Conservation (phyloP, 2,329 filamentous ascomycete genomes). For the Botryotinia calthae region DNA sequence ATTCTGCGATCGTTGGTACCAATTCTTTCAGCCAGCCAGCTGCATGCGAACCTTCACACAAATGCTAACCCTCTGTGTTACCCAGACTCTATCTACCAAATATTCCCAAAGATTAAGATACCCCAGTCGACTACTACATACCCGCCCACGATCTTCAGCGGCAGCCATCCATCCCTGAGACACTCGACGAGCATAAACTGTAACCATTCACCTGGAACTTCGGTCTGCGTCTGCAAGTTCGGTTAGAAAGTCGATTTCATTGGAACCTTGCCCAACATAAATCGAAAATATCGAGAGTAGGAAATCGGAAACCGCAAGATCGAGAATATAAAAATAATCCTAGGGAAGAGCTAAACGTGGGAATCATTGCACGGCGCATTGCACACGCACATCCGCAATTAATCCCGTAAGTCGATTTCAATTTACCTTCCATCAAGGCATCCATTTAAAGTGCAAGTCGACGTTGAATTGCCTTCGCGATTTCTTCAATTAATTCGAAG, state of each 20-base stretch:
- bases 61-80: constrained; percentile 17
- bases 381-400: neutral
- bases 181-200: constrained; percentile 20
- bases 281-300: neutral
- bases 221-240: constrained; percentile 14
- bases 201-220: constrained; percentile 25
- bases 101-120: constrained; percentile 30
- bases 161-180: constrained; percentile 25
- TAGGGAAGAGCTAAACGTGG: neutral
- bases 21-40: constrained; percentile 4
- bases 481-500: neutral
- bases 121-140: constrained; percentile 30
- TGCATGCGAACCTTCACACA: neutral
- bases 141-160: constrained; percentile 30
- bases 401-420: constrained; percentile 4
- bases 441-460: neutral
- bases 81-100: constrained; percentile 17
- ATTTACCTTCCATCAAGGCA: neutral
- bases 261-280: constrained; percentile 17
- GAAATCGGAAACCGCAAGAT: constrained; percentile 5
- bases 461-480: neutral
- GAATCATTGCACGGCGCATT: neutral
- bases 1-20: constrained; percentile 11
- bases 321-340: constrained; percentile 3
- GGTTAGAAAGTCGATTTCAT: constrained; percentile 21